Evolutionary conservation across 2,329 filamentous ascomycete species (phyloP).

Genomic region (Diaporthe citrichinensis): DNA sequence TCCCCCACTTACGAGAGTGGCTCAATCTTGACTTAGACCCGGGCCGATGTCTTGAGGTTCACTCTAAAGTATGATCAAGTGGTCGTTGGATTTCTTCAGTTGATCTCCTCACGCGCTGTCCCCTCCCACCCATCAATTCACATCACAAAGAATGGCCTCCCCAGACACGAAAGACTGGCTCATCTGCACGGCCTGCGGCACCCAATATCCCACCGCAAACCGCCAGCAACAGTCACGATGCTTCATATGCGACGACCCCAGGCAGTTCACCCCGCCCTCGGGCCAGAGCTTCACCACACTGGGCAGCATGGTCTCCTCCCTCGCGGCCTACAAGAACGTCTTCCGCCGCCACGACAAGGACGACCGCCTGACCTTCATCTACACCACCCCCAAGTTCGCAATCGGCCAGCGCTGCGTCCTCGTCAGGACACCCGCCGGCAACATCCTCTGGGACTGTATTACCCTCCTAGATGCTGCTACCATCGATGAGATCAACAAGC

Average conservation of each 20-base stretch:
- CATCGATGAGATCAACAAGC: conserved; percentile 65
- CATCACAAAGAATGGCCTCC: not conserved
- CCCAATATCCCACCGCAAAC: conserved; percentile 73
- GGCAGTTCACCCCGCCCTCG: conserved; percentile 76
- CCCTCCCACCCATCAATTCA: not conserved
- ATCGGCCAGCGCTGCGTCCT: conserved; percentile 84
- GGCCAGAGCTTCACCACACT: conserved; percentile 79
- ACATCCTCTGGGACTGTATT: conserved; percentile 86
- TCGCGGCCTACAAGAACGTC: conserved; percentile 63
- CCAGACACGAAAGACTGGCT: conserved; percentile 50
- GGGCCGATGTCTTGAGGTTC: not conserved
- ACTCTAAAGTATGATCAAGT: not conserved
- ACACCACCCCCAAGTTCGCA: conserved; percentile 71
- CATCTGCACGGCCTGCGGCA: conserved; percentile 79
- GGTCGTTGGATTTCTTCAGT: not conserved
- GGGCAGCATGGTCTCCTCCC: conserved; percentile 53
- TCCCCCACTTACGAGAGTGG: conserved; percentile 32
- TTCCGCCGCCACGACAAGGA: conserved; percentile 64
- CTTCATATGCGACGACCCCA: conserved; percentile 80
- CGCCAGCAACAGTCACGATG: conserved; percentile 66
- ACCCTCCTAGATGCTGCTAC: conserved; percentile 78
- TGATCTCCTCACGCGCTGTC: not conserved
- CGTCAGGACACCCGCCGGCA: conserved; percentile 74
- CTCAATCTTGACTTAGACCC: not conserved
- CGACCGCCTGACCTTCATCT: conserved; percentile 60